Evolutionary conservation across 495 filamentous ascomycete genomes (phyloP), one percentile per base, ranked within the genome.

Genomic region (Paragyromitra xinjiangensis): DNA sequence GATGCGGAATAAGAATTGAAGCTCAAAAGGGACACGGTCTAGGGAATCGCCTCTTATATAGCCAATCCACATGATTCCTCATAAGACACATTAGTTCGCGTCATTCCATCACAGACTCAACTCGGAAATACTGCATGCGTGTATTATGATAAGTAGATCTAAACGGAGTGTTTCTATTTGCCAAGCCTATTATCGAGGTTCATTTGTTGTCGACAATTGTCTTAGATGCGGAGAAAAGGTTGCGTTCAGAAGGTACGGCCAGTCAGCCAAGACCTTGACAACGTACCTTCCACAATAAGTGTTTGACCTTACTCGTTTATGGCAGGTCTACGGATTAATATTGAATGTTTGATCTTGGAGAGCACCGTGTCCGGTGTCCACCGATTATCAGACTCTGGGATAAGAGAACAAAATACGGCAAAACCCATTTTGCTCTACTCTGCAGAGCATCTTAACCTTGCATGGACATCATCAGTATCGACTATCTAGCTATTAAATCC

Each of bases 241-340:
- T 74, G 53, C 9, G 58, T 56, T 73, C 24, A 73, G 73, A 65
- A 74, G 48, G 61, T 51, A 29, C n/a, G 61, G 26, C 73, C 59
- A 58, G n/a, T 3, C 11, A 37, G 74, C 74, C 69, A 77, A 73
- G 74, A 58, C 40, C 55, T 37, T 14, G 40, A 24, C 40, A 1
- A 39, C 3, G 39, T 58, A 77, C 74, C 69, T 77, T 61, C 74
- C 74, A 24, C 61, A 74, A 51, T n/a, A 34, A 29, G 69, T 59
- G 11, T 4, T 51, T 42, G n/a, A 1, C 69, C 53, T 69, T 37
- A 42, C 16, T 73, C 61, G 37, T 56, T 34, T 65, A 40, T 42
- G 70, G 59, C 48, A 65, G 61, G 45, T 73, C 58, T 73, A 7
- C 12, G 16, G 29, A 39, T 37, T n/a, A 19, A 59, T 29, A 29